phyloP scores from a whole-genome alignment of 2,329 filamentous ascomycete species.

The Lachnellula willkommii region DNA sequence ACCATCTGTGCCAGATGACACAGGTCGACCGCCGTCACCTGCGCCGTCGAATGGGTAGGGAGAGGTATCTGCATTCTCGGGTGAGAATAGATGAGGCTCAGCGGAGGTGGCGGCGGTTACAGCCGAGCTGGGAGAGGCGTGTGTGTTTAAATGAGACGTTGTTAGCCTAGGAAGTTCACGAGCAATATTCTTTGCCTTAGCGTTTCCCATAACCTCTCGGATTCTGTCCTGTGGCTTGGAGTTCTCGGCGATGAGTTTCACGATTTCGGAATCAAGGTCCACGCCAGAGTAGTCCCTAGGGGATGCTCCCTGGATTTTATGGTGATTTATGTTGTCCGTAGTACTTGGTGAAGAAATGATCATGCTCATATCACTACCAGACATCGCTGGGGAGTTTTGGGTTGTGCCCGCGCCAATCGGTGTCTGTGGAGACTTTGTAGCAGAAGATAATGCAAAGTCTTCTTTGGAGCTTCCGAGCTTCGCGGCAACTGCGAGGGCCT shows the following conservation, averaged over 20 bases:
- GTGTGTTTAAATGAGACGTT: background rate
- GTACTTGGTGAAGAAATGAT: too few relatives aligned
- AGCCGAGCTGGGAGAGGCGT: background rate
- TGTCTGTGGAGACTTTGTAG: too few relatives aligned
- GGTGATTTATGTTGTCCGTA: too few relatives aligned
- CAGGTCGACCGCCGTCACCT: constrained; percentile 1
- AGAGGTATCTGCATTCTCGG: background rate
- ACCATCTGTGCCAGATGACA: constrained; percentile 1
- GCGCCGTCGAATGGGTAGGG: constrained; percentile 2
- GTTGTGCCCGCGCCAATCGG: too few relatives aligned
- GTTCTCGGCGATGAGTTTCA: background rate
- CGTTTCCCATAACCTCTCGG: background rate
- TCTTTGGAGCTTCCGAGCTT: background rate
- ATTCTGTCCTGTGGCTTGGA: background rate
- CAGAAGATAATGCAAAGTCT: background rate
- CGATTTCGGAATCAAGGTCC: background rate
- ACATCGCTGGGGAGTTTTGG: too few relatives aligned
- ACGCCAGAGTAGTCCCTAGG: background rate
- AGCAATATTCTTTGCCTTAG: too few relatives aligned
- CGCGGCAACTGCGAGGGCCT: constrained; percentile 8
- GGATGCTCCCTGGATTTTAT: too few relatives aligned
- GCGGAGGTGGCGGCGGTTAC: background rate
- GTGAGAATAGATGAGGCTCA: background rate
- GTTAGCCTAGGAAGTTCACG: background rate
- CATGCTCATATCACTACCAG: too few relatives aligned